Conservation (phyloP, 148 eudicot species). For the Tetragonia tetragonoides region DNA sequence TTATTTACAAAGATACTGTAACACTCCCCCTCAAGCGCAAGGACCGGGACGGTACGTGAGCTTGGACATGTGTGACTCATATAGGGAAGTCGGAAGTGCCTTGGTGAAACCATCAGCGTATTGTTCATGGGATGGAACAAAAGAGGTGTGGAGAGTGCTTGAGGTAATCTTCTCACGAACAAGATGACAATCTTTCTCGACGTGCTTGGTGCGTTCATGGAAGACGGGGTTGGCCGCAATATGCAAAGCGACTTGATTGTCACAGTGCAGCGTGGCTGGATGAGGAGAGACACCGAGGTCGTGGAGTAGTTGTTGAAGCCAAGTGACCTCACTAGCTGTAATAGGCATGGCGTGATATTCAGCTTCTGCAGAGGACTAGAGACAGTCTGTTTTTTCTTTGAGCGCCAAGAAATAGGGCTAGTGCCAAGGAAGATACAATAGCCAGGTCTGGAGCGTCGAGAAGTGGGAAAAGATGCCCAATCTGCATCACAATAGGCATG, state of each 20-base stretch:
- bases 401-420: not conserved
- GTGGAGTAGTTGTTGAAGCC: not conserved
- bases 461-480: not conserved
- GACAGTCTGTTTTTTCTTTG: no score
- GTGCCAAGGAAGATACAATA: not conserved
- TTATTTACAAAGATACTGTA: no score
- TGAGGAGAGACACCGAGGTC: not conserved
- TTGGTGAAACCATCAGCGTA: not conserved
- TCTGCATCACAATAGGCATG: no score
- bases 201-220: not conserved
- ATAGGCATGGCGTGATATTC: not conserved
- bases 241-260: not conserved
- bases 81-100: no score
- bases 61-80: conserved; percentile 1
- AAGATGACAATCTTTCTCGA: not conserved
- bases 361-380: not conserved
- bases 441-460: not conserved
- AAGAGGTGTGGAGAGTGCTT: not conserved
- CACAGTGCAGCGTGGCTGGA: not conserved
- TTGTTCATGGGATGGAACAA: no score
- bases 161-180: not conserved
- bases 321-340: not conserved
- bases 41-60: no score
- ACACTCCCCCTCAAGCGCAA: no score
- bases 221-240: not conserved